Evolutionary conservation across 441 rosid genomes (phyloP), one percentile per base, ranked within the genome.

Genomic region (Adansonia madagascariensis): DNA sequence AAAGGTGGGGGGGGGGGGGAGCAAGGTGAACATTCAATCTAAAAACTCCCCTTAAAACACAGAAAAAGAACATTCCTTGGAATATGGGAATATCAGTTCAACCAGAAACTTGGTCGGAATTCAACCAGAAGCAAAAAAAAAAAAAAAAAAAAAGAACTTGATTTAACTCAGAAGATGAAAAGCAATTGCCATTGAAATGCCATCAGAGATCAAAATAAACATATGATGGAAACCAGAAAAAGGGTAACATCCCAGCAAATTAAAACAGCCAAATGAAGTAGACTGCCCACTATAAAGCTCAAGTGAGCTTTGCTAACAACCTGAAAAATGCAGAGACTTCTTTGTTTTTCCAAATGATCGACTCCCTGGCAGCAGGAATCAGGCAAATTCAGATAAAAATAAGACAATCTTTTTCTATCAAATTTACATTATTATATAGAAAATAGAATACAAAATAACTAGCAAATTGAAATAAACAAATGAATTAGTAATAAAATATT

Each of bases 311-410:
- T 52, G 8, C 67, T 62, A 63, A 31, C 20, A 35, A 35, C 63
- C 46, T 35, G 75, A 39, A 31, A 71, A 35, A 24, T 50, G 31
- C 62, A 53, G 47, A 52, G 61, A 46, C 47, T 52, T 70, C 22
- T 43, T 0, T 63, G 8, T 17, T 52, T 52, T 52, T 31, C 9
- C 47, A n/a, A 71, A 52, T 10, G 47, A 71, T 71, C 15, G 61
- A 71, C 53, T 53, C 15, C 62, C 46, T 53, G 7, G 47, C n/a
- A 53, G 24, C 75, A 72, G 63, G 63, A 72, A 72, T 18, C 64
- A 55, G 22, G 75, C 4, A 11, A 31, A 14, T 63, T 63, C 68
- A 63, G 46, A 44, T 35, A 63, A 63, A 63, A 31, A 35, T 27
- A 44, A 55, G 35, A 17, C 11, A 35, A 7, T 4, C 27, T 1